Percentiles rank a stretch among this genome's conserved stretches.
Conservation (phyloP, 164 flowering plant species). For the Taxillus chinensis region DNA sequence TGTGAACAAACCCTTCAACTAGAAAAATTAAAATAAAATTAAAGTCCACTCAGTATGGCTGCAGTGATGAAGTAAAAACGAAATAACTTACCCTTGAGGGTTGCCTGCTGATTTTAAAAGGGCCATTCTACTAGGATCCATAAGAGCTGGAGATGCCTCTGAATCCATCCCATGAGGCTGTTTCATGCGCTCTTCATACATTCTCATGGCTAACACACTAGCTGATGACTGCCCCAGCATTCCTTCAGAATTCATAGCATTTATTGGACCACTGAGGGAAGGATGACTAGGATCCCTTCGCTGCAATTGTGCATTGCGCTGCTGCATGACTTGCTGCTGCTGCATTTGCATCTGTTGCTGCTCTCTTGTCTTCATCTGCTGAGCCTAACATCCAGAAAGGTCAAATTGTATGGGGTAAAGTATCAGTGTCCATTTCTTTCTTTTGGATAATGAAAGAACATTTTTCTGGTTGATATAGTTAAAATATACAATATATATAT, state of each 20-base stretch:
- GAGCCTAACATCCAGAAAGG: conserved; percentile 25
- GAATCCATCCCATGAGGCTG: conserved; percentile 64
- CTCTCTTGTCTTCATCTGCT: conserved; percentile 62
- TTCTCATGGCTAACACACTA: conserved; percentile 65
- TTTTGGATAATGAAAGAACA: too few species aligned
- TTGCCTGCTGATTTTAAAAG: conserved; percentile 62
- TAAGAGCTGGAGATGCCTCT: conserved; percentile 54
- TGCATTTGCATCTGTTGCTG: conserved; percentile 70
- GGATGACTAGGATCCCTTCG: conserved; percentile 61
- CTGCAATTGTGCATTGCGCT: conserved; percentile 56
- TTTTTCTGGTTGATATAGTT: too few species aligned
- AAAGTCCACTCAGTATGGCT: background rate
- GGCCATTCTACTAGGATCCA: conserved; percentile 75
- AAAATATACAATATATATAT: background rate
- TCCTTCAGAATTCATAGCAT: conserved; percentile 54
- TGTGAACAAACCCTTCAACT: conserved; percentile 4
- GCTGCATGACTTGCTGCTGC: conserved; percentile 73
- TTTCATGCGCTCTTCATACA: conserved; percentile 71
- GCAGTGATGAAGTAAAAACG: background rate
- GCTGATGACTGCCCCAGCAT: conserved; percentile 69
- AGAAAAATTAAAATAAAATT: conserved; percentile 1
- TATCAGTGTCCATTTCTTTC: too few species aligned
- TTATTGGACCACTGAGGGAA: conserved; percentile 48
- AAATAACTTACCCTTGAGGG: conserved; percentile 53
- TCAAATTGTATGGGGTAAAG: background rate